Base-by-base conservation (phyloP, 805 yeast genomes). In the Ogataea pignaliae region DNA sequence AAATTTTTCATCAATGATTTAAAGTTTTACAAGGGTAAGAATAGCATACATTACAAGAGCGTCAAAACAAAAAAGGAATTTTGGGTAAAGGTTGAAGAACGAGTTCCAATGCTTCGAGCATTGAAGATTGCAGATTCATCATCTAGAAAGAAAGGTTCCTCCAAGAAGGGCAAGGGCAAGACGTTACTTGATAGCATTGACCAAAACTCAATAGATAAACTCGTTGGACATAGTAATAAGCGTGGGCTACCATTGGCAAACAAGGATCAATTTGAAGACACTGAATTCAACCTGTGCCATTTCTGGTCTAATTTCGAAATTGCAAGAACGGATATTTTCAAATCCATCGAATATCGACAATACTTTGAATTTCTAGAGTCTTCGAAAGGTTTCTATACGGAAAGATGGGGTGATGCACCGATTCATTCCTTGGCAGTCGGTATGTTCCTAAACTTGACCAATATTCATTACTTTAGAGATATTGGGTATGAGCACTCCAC, bases 351-450 rank as follows among this genome's bases (percentile, higher is more conserved):
- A 16, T 93, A 91, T 64, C 72, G 78, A 40, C 70, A 71, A 21
- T 90, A 82, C 61, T 88, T 87, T 61, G 66, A 80, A 34, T 76
- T 70, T 53, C 64, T 91, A 39, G 97, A 93, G 44, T 40, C 63
- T 8, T 68, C 80, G 3, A 88, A 90, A 10, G 97, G 98, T 0
- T 90, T 91, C 59, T 89, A 81, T 73, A 74, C 76, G 42, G 97
- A 93, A 62, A 70, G 99, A 57, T 91, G 98, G 98, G 98, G 98
- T 2, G 98, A 91, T 71, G 97, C 97, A 0, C 96, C 97, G 0
- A 81, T 91, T 4, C 97, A 89, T 61, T 83, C 97, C 0, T 64
- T 93, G 17, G 98, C 95, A 0, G 78, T 85, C 5, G 91, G 88
- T 0, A 72, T 93, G 75, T 71, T 85, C 55, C 67, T 90, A 35